Evolutionary conservation across 192 early-diverging fungal genomes (phyloP).

Genomic region (Cladochytrium replicatum): DNA sequence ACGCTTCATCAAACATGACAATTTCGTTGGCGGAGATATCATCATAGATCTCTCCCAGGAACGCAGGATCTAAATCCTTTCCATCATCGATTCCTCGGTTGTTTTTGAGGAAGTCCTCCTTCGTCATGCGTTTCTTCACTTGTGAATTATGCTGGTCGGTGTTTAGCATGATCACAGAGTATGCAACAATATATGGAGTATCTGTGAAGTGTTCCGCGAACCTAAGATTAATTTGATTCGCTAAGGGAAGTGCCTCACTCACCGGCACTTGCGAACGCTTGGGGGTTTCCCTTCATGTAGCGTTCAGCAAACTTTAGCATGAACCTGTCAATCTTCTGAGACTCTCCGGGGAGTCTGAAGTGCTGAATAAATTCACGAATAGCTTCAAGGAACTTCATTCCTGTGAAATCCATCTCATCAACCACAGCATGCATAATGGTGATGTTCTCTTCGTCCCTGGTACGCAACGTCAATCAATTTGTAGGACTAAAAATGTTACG

Average conservation of each 20-base stretch:
- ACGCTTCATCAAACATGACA: slow-evolving; percentile 82
- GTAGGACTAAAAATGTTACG: neutral
- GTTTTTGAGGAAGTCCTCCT: slow-evolving; percentile 76
- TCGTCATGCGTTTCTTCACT: slow-evolving; percentile 77
- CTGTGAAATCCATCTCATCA: slow-evolving; percentile 73
- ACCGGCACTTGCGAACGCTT: slow-evolving; percentile 72
- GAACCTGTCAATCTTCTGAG: slow-evolving; percentile 93
- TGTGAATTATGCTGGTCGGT: slow-evolving; percentile 86
- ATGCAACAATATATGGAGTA: slow-evolving; percentile 86
- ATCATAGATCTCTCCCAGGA: slow-evolving; percentile 68
- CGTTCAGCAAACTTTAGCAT: slow-evolving; percentile 97
- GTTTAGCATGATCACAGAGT: slow-evolving; percentile 88
- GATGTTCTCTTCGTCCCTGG: slow-evolving; percentile 75
- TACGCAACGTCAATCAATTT: slow-evolving; percentile 5
- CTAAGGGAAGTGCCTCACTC: slow-evolving; percentile 10
- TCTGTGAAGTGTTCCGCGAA: slow-evolving; percentile 28
- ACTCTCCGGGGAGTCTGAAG: slow-evolving; percentile 87
- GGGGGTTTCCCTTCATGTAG: slow-evolving; percentile 73
- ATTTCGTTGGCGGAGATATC: slow-evolving; percentile 82
- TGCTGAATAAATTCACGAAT: slow-evolving; percentile 73
- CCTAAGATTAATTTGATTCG: neutral
- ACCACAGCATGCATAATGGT: slow-evolving; percentile 96
- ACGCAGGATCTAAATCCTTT: slow-evolving; percentile 56
- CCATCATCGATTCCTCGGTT: slow-evolving; percentile 90
- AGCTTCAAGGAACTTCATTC: slow-evolving; percentile 66